Conservation (phyloP, 2,329 filamentous ascomycete species). For the Rutstroemia sydowiana region DNA sequence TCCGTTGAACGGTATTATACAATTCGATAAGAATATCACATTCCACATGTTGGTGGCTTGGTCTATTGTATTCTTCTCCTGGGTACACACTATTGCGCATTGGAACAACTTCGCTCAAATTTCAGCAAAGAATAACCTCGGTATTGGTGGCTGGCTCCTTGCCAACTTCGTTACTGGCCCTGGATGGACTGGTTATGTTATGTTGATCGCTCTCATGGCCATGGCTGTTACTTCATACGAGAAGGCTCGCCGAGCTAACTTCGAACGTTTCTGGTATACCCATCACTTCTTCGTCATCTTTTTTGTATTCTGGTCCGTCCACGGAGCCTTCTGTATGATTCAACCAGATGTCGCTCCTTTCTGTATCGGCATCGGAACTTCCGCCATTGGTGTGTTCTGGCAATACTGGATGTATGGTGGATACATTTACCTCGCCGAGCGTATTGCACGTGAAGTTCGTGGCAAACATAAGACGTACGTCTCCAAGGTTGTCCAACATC, state of each 20-base stretch:
- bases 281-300: conserved; percentile 84
- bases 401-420: conserved; percentile 85
- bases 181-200: conserved; percentile 80
- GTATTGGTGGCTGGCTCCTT: conserved; percentile 69
- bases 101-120: conserved; percentile 82
- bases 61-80: conserved; percentile 84
- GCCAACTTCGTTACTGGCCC: conserved; percentile 74
- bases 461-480: conserved; percentile 80
- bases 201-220: conserved; percentile 70
- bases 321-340: conserved; percentile 87
- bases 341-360: conserved; percentile 75
- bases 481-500: conserved; percentile 83
- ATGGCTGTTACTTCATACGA: conserved; percentile 74
- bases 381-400: conserved; percentile 73
- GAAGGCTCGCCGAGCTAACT: conserved; percentile 72
- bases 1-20: conserved; percentile 76
- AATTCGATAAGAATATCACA: conserved; percentile 84
- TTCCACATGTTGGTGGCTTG: conserved; percentile 81
- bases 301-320: conserved; percentile 87
- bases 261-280: conserved; percentile 85
- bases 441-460: conserved; percentile 69
- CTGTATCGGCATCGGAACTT: conserved; percentile 59
- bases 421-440: conserved; percentile 72
- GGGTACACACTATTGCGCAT: conserved; percentile 79
- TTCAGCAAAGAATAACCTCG: conserved; percentile 65